Percentiles rank a stretch among this genome's conserved stretches.
Evolutionary conservation across 768 basidiomycete genomes (phyloP).

Genomic region (Boletus fagicola): DNA sequence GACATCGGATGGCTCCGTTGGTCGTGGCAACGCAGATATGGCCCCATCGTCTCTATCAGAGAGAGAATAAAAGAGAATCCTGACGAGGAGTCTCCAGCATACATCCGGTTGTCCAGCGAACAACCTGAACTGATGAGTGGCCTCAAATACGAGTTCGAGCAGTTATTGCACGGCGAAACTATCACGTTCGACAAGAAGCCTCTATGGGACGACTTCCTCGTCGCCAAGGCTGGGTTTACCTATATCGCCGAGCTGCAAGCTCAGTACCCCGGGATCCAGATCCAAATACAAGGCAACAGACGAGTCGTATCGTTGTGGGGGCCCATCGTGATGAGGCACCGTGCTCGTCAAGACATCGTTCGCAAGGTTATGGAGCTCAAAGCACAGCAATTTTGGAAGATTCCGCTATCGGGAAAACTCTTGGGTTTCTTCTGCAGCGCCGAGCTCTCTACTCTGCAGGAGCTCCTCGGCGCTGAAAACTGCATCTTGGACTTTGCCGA

Average conservation of each 20-base stretch:
- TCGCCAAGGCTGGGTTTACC: slow-evolving; percentile 35
- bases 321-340: slow-evolving; percentile 37
- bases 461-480: slow-evolving; percentile 55
- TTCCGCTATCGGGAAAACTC: slow-evolving; percentile 48
- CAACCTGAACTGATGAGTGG: slow-evolving; percentile 48
- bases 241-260: slow-evolving; percentile 49
- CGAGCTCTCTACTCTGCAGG: slow-evolving; percentile 45
- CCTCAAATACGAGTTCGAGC: slow-evolving; percentile 61
- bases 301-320: slow-evolving; percentile 58
- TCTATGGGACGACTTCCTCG: slow-evolving; percentile 69
- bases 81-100: slow-evolving; percentile 22
- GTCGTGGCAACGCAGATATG: slow-evolving; percentile 32
- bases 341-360: slow-evolving; percentile 46
- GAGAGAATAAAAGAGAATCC: slow-evolving; percentile 17
- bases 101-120: slow-evolving; percentile 51
- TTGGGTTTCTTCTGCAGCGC: slow-evolving; percentile 46
- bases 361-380: slow-evolving; percentile 45
- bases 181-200: slow-evolving; percentile 49
- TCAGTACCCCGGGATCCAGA: slow-evolving; percentile 38
- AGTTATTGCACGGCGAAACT: slow-evolving; percentile 59
- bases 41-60: slow-evolving; percentile 32
- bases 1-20: slow-evolving; percentile 49
- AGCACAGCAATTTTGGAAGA: slow-evolving; percentile 39
- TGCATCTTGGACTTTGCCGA: slow-evolving; percentile 46
- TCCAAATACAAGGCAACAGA: slow-evolving; percentile 42